phyloP scores from a whole-genome alignment of 1,139 yeast species.

The Debaryomycetaceae sp. region DNA sequence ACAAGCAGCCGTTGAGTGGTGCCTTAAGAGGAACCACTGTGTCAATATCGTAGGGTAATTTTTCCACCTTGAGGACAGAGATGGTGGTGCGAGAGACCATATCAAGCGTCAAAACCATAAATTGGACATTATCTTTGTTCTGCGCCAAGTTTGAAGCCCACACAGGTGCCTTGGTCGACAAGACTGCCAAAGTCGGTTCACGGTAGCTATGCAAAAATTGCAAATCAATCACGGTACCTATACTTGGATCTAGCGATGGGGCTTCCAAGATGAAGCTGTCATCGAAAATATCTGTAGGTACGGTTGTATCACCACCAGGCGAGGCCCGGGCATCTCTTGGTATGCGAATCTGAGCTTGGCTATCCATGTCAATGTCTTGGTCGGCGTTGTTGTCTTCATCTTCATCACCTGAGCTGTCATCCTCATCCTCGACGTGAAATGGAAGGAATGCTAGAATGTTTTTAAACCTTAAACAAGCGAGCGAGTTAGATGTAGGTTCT shows the following conservation, averaged over 20 bases:
- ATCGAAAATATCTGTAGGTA: slow-evolving; percentile 18
- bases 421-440: slow-evolving; percentile 36
- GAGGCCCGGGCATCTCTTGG: not conserved
- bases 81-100: slow-evolving; percentile 53
- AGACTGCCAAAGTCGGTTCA: slow-evolving; percentile 70
- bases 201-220: slow-evolving; percentile 61
- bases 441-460: slow-evolving; percentile 73
- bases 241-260: slow-evolving; percentile 41
- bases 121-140: slow-evolving; percentile 52
- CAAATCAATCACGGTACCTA: slow-evolving; percentile 54
- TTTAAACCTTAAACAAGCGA: slow-evolving; percentile 57
- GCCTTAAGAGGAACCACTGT: slow-evolving; percentile 50
- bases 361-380: not conserved
- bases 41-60: slow-evolving; percentile 68
- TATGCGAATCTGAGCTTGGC: slow-evolving; percentile 2
- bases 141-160: slow-evolving; percentile 69
- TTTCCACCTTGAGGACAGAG: slow-evolving; percentile 50
- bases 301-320: slow-evolving; percentile 1
- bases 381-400: slow-evolving; percentile 12
- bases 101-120: slow-evolving; percentile 58
- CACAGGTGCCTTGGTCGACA: slow-evolving; percentile 51
- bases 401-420: slow-evolving; percentile 29
- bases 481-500: slow-evolving; percentile 52
- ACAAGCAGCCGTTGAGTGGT: slow-evolving; percentile 62
- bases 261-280: slow-evolving; percentile 51